Base-by-base conservation (phyloP, 352 stramenopile species). In the Globisporangium nagaii region DNA sequence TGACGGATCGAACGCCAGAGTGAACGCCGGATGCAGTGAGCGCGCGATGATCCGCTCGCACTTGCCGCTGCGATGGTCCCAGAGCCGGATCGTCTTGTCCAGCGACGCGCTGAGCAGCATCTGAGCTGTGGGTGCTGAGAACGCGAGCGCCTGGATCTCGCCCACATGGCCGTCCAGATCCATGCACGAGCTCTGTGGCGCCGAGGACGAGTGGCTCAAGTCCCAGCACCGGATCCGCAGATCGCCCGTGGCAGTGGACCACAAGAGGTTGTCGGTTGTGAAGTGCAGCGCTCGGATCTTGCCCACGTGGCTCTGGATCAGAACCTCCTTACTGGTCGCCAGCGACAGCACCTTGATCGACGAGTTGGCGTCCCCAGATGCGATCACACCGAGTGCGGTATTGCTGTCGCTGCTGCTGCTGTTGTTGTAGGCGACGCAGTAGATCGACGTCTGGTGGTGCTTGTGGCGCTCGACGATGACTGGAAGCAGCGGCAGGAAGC, bases 31-130 rank as follows among this genome's bases (percentile, higher is more conserved):
- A 0, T 78, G 66, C 0, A 53, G 11, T 12, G 59, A 58, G 25
- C 54, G 67, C 9, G 75, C 62, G 15, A 90, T 44, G 19, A 91
- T 58, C 4, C 68, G 72, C 34, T 79, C 68, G 37, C 80, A 89
- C 22, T 75, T 59, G 4, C 63, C 59, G 17, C 61, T 73, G 3
- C 80, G 81, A 3, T 71, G 35, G 55, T 93, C 83, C 83, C 80
- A 91, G n/a, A 90, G 58, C 1, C 83, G 64, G 5, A 90, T 58
- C 1, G 75, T 87, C 25, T 69, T 71, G 53, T 91, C 79, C 39
- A 85, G 65, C 10, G 79, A 66, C 19, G 75, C 50, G 37, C 65
- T 84, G 3, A 84, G 31, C 10, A 81, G 24, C 13, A 55, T 64
- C 37, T 24, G 47, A 12, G 17, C 24, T 52, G 31, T 27, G 49